These are phyloP conservation scores for Lichtheimia ornata DNA, from an alignment of 371 early-diverging fungal species.

Conservation along the genomic window DNA sequence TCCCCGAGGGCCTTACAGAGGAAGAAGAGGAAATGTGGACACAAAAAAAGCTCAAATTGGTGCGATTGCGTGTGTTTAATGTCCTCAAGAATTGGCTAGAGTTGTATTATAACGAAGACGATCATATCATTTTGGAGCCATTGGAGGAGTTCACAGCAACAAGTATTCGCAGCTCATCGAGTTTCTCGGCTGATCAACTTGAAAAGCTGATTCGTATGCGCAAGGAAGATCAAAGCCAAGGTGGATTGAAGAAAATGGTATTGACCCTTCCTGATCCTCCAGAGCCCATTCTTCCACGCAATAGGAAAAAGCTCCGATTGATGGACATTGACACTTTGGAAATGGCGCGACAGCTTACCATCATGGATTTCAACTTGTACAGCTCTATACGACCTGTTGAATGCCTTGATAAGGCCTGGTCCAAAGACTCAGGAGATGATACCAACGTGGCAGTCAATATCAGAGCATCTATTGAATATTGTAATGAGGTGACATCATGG, in stretches of 20 bases:
- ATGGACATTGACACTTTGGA: constrained; percentile 90
- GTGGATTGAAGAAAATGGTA: constrained; percentile 66
- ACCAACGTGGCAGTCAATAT: constrained; percentile 61
- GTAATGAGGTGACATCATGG: constrained; percentile 82
- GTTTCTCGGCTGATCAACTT: constrained; percentile 76
- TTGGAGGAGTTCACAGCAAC: constrained; percentile 77
- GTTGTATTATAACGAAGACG: constrained; percentile 79
- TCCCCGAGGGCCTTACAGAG: constrained; percentile 65
- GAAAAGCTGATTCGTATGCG: constrained; percentile 73
- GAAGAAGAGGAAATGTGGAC: constrained; percentile 76
- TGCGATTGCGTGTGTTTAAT: constrained; percentile 88
- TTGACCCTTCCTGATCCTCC: constrained; percentile 66
- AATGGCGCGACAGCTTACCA: constrained; percentile 91
- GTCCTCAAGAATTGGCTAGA: constrained; percentile 94
- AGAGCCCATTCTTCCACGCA: constrained; percentile 72
- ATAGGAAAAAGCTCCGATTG: constrained; percentile 66
- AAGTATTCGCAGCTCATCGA: constrained; percentile 68
- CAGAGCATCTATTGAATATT: constrained; percentile 73
- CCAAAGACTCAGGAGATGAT: constrained; percentile 48
- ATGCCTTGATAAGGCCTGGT: constrained; percentile 91
- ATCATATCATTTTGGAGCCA: constrained; percentile 60
- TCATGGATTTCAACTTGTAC: constrained; percentile 84
- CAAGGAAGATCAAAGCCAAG: constrained; percentile 54
- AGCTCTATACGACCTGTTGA: constrained; percentile 83
- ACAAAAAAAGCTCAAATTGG: constrained; percentile 80